These are phyloP conservation scores for Umbelopsis isabellina DNA, from an alignment of 192 early-diverging fungal species.

Conservation along the genomic window DNA sequence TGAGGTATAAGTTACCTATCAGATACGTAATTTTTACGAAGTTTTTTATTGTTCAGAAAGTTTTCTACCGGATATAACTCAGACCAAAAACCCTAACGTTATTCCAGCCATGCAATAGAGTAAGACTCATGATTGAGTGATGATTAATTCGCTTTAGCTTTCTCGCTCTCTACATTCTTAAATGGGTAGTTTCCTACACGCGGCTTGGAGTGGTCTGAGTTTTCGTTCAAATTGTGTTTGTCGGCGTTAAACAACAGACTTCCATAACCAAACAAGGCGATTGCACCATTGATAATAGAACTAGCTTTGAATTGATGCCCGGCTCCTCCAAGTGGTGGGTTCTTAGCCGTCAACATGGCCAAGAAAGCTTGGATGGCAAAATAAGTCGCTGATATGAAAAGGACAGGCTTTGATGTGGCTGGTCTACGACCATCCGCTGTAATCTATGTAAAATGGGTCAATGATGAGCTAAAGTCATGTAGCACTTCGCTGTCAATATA, in stretches of 20 bases:
- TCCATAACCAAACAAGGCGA: conserved; percentile 13
- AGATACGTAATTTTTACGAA: conserved; percentile 1
- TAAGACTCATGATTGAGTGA: neutral
- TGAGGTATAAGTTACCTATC: neutral
- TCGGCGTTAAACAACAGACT: conserved; percentile 24
- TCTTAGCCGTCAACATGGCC: neutral
- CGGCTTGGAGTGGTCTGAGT: neutral
- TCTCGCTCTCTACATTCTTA: conserved; percentile 18
- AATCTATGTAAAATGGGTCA: neutral
- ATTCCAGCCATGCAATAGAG: neutral
- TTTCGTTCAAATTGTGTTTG: neutral
- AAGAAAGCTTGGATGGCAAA: conserved; percentile 17
- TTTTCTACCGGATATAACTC: no score
- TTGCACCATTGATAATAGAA: neutral
- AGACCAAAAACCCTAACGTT: no score
- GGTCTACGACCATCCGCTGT: conserved; percentile 8
- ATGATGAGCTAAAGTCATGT: neutral
- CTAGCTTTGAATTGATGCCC: conserved; percentile 16
- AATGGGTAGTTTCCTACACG: conserved; percentile 6
- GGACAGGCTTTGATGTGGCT: conserved; percentile 11
- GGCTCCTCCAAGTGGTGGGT: conserved; percentile 21
- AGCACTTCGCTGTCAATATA: neutral
- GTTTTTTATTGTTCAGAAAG: neutral
- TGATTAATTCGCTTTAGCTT: neutral
- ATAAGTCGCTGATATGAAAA: conserved; percentile 11